phyloP scores from a whole-genome alignment of 352 stramenopile species.

The Pythium coloratum region DNA sequence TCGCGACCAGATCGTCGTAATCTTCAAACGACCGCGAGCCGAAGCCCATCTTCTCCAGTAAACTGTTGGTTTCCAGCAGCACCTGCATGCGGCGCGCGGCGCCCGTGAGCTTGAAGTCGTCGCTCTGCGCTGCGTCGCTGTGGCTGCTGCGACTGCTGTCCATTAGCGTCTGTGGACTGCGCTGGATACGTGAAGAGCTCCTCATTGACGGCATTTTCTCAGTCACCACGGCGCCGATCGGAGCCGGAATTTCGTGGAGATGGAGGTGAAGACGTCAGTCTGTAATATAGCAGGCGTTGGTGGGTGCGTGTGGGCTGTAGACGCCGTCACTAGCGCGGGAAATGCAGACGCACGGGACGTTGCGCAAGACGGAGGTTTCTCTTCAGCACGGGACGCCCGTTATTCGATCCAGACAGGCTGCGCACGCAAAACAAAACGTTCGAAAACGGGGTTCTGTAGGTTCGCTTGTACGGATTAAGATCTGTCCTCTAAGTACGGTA shows the following conservation, averaged over 20 bases:
- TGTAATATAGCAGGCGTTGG: not conserved
- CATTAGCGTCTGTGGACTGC: not conserved
- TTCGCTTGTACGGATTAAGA: not conserved
- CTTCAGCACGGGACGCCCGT: not conserved
- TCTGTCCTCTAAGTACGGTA: not conserved
- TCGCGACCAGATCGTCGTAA: slow-evolving; percentile 79
- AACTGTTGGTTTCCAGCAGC: slow-evolving; percentile 63
- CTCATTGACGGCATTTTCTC: not conserved
- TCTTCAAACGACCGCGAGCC: slow-evolving; percentile 73
- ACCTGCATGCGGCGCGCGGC: slow-evolving; percentile 23
- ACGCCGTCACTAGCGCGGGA: not conserved
- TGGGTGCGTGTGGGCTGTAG: not conserved
- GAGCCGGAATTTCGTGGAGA: not conserved
- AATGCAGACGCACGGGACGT: not conserved
- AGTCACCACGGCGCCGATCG: not conserved
- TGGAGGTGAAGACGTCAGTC: not conserved
- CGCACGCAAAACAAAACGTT: not conserved
- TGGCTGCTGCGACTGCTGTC: not conserved
- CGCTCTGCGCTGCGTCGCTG: not conserved
- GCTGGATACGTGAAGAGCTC: not conserved
- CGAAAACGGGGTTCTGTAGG: not conserved
- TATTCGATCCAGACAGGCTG: slow-evolving; percentile 4
- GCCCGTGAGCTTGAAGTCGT: slow-evolving; percentile 11
- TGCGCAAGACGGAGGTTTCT: not conserved
- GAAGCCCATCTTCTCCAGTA: slow-evolving; percentile 80